Evolutionary conservation across 352 stramenopile genomes (phyloP).

Genomic region (Pythium dissotocum): DNA sequence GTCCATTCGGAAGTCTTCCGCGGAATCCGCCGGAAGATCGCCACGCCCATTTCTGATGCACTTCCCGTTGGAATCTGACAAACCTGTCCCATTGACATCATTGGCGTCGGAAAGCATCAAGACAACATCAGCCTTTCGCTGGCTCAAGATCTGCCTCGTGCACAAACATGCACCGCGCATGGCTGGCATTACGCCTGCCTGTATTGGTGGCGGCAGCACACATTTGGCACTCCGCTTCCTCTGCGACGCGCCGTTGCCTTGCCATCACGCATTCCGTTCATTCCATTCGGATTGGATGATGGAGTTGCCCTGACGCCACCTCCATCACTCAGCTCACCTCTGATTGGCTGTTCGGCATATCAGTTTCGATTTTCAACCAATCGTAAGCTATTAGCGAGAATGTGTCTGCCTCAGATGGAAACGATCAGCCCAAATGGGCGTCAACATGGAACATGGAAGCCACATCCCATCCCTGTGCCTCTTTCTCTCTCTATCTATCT

Average conservation of each 20-base stretch:
- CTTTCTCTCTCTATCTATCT: neutral
- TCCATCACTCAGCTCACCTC: neutral
- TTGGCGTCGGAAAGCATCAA: neutral
- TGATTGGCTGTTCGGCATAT: neutral
- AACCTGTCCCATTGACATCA: neutral
- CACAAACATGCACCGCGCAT: neutral
- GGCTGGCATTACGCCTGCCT: neutral
- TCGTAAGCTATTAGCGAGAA: neutral
- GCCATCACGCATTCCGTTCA: neutral
- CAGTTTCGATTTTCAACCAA: neutral
- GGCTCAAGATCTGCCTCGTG: neutral
- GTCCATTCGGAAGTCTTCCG: neutral
- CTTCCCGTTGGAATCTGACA: neutral
- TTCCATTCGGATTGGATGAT: neutral
- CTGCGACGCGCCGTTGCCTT: neutral
- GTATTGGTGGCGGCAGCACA: neutral
- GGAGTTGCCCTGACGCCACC: neutral
- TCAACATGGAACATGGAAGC: constrained; percentile 1
- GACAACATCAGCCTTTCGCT: neutral
- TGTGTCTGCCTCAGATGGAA: neutral
- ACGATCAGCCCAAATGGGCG: neutral
- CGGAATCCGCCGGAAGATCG: no score
- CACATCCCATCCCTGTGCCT: neutral
- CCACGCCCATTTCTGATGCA: neutral
- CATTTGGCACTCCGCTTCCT: neutral